Evolutionary conservation across 306 rosid species (phyloP), one percentile per base, ranked within the genome.

Genomic region (Boehmeria nivea): DNA sequence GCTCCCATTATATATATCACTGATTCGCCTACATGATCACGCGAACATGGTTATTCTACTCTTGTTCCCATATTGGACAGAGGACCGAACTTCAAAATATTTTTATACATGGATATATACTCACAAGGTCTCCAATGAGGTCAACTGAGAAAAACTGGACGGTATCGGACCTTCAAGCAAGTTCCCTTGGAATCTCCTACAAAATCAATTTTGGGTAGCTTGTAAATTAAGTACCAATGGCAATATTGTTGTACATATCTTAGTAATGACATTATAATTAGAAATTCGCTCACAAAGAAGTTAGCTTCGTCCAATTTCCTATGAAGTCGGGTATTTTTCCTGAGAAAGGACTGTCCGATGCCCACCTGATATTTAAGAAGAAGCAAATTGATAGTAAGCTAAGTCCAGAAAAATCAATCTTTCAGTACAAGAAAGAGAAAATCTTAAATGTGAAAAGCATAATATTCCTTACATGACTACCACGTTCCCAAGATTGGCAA

Each of bases 121-220:
- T 58, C 36, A 64, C 76, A 71, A 43, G 46, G 52, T 6, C 0
- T 0, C 25, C 57, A 71, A 44, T 8, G 28, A 11, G 6, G 36
- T 71, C 61, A 71, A 16, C 8, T 33, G 59, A 51, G 76, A 57
- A 57, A 64, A 64, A 64, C 62, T 64, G 43, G 66, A 24, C 23
- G 76, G 76, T 71, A 64, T 71, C 46, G 71, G 76, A 15, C 76
- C 76, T 43, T 64, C 61, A 45, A 71, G 59, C 14, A 66, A 57
- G 56, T 58, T 71, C 25, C 76, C 76, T 36, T 64, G 53, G 40
- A 57, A 57, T 40, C 61, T 57, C 61, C 61, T 57, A 57, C 33
- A 15, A 38, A 54, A 37, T 39, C 20, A 57, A 11, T 40, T 42
- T 51, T 27, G 19, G 11, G 8, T 33, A 0, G 37, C 58, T 49